A percentile compares a stretch with the other conserved stretches of the same genome.
Evolutionary conservation across 176 grass and related monocot genomes (phyloP).

Genomic region (Luzula sylvatica): DNA sequence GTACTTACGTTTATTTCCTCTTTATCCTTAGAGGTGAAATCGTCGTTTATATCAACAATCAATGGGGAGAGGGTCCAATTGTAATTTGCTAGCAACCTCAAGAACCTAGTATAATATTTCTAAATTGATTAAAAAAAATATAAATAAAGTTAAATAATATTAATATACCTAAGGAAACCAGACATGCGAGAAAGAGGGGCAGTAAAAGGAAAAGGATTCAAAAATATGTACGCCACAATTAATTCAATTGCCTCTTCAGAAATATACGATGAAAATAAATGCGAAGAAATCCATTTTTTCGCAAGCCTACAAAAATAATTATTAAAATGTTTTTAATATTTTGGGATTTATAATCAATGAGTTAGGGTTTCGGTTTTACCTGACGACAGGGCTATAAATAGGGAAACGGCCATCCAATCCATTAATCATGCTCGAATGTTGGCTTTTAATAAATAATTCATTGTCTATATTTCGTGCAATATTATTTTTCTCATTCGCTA

Average conservation of each 20-base stretch:
- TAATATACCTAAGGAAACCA: conserved; percentile 78
- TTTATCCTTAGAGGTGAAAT: conserved; percentile 68
- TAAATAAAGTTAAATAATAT: not conserved
- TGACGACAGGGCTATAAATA: conserved; percentile 71
- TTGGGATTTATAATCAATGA: too few relatives aligned
- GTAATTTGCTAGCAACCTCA: conserved; percentile 70
- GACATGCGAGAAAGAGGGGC: conserved; percentile 62
- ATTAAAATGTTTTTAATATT: too few relatives aligned
- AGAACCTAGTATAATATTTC: conserved; percentile 51
- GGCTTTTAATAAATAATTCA: conserved; percentile 63
- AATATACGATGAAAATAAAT: conserved; percentile 86
- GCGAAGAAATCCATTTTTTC: conserved; percentile 87
- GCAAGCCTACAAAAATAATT: conserved; percentile 66
- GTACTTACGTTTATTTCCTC: conserved; percentile 67
- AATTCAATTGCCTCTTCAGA: conserved; percentile 87
- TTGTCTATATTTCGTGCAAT: conserved; percentile 46
- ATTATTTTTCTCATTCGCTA: conserved; percentile 40
- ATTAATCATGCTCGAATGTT: conserved; percentile 98
- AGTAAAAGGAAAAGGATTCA: conserved; percentile 77
- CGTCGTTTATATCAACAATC: conserved; percentile 89
- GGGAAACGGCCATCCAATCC: conserved; percentile 84
- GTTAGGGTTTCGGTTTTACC: conserved; percentile 29
- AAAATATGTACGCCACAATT: conserved; percentile 81
- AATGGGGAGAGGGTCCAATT: conserved; percentile 92
- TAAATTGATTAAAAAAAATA: conserved; percentile 2